These are phyloP conservation scores for Fusarium chlamydosporum DNA, from an alignment of 2,329 filamentous ascomycete genomes.

Conservation along the genomic window DNA sequence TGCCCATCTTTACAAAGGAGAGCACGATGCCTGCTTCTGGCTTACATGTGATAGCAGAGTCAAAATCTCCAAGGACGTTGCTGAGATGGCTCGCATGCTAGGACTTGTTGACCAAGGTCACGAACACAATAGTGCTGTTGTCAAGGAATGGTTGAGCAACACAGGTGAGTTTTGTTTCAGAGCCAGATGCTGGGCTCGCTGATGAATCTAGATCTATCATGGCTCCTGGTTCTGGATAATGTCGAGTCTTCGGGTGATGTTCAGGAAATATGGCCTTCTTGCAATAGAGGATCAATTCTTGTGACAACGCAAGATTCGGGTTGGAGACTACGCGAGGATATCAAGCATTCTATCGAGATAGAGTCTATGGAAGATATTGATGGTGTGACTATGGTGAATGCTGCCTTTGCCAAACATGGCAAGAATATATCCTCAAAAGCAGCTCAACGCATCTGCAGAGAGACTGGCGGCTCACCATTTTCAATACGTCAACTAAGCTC, in stretches of 20 bases:
- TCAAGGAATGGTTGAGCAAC: neutral
- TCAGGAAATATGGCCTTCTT: neutral
- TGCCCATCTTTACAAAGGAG: neutral
- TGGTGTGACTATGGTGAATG: neutral
- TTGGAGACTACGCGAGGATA: neutral
- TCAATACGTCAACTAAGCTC: neutral
- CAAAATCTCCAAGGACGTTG: neutral
- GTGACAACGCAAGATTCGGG: neutral
- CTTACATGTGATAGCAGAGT: neutral
- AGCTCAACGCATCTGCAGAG: neutral
- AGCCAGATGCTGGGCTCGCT: too few species aligned
- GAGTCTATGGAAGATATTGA: neutral
- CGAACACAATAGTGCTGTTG: neutral
- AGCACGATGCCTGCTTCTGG: slow-evolving; percentile 6
- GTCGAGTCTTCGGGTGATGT: neutral
- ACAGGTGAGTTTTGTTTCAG: neutral
- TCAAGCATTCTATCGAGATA: neutral
- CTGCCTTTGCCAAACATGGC: neutral
- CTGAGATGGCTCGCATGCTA: neutral
- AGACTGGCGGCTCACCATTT: neutral
- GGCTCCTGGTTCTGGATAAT: neutral
- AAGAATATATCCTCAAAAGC: neutral
- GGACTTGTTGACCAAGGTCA: neutral
- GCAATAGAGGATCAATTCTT: neutral
- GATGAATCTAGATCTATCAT: neutral